Evolutionary conservation across 2,329 filamentous ascomycete species (phyloP), one percentile per base, ranked within the genome.

Genomic region (Endocalyx cinctus): DNA sequence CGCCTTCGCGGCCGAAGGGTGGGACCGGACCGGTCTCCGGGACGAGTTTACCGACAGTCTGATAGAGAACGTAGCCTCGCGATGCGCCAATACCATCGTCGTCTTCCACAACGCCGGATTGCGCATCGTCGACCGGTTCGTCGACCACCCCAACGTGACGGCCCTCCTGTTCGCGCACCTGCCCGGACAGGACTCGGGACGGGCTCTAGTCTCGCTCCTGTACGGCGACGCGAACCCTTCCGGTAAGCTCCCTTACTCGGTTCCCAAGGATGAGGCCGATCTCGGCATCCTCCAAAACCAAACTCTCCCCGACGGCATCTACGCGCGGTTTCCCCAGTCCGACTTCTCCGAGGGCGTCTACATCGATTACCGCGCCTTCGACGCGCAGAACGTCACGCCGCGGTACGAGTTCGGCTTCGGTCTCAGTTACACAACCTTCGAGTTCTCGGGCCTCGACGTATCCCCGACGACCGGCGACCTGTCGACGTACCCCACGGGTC

Each of bases 141-240:
- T 77, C 43, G 63, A 77, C 22, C 69, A 84, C 50, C 74, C 76
- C 6, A 87, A 87, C 52, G 74, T 90, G 41, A 84, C 80, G 25
- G 84, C 79, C 18, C 80, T 88, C 32, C 64, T 88, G 16, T 87
- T 81, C 19, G 51, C 50, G 4, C 51, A 54, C 25, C 40, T 52
- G 1, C 51, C 51, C 1, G 51, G 51, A 3, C 52, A 51, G 70
- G 80, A 89, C 60, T 82, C 74, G 38, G 84, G 84, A 7, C 85
- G 86, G 48, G 74, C 82, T 5, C 72, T 88, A 29, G 77, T 77
- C 2, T 82, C 87, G 47, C 69, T 88, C 22, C 70, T 88, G n/a
- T 88, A 85, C 56, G 84, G 84, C 29, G 53, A 59, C 5, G 55
- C 54, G 5, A 62, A 56, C 25, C 68, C 68, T 4, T 66, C 59